Base-by-base conservation (phyloP, 371 early-diverging fungal genomes). In the Haplosporangium sp. region DNA sequence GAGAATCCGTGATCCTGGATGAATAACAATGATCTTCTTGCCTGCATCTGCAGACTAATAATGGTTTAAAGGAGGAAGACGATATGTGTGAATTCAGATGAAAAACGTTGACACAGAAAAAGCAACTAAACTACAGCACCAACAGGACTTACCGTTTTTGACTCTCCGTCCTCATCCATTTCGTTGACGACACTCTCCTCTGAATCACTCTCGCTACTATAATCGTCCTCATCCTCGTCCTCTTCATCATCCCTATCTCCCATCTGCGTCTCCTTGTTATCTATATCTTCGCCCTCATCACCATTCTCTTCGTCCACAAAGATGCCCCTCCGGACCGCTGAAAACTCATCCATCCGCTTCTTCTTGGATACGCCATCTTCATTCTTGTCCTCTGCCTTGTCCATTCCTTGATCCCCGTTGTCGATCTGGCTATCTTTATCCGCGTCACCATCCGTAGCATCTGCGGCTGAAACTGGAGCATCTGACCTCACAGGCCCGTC, bases 1-100 rank as follows among this genome's bases (percentile, higher is more conserved):
- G 50, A 95, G 81, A 70, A 88, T 87, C 53, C 91, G 86, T 54
- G 96, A 95, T 37, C 96, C 96, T 11, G 96, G 93, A 54, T 96
- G 95, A 55, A 96, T 91, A 7, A 96, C 88, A 48, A 95, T 89
- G 14, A 93, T 89, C 58, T 73, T 79, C 48, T 68, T 72, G 47
- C 80, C 80, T n/a, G 59, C 62, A 13, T 69, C 64, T 5, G 60
- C 62, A 1, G 77, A 67, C 77, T 76, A n/a, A n/a, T n/a, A n/a
- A n/a, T n/a, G n/a, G n/a, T n/a, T n/a, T n/a, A n/a, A n/a, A n/a
- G n/a, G n/a, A n/a, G n/a, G n/a, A n/a, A n/a, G n/a, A n/a, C n/a
- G 45, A 45, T 4, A 45, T 45, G 16, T 45, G 45, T 16, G 16
- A 2, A 45, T 45, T 45, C 45, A 12, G 48, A 7, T 16, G 9